Evolutionary conservation across 1,139 yeast species (phyloP).

Genomic region (Candida glucosophila): DNA sequence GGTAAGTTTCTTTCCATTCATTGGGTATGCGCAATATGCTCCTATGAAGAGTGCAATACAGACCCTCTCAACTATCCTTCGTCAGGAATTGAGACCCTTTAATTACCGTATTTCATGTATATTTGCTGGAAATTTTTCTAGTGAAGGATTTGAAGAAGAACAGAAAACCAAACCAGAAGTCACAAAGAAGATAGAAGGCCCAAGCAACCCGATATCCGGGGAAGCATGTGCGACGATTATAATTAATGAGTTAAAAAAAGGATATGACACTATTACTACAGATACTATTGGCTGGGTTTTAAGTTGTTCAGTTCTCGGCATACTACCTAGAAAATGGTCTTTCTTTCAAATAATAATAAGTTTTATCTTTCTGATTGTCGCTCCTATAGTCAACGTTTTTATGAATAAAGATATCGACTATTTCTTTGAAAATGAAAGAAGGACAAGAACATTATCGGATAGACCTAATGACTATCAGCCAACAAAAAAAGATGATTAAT

Average conservation of each 20-base stretch:
- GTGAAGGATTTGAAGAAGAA: constrained; percentile 83
- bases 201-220: constrained; percentile 63
- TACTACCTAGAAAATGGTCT: constrained; percentile 57
- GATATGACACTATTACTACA: constrained; percentile 71
- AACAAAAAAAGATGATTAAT: too few relatives aligned
- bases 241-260: constrained; percentile 47
- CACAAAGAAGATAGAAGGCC: constrained; percentile 77
- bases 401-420: constrained; percentile 47
- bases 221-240: constrained; percentile 60
- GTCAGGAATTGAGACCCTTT: constrained; percentile 73
- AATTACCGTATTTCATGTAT: constrained; percentile 55
- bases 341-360: constrained; percentile 41
- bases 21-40: constrained; percentile 86
- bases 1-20: constrained; percentile 76
- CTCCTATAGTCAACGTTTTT: constrained; percentile 52
- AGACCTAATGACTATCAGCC: too few relatives aligned
- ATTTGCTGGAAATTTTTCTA: constrained; percentile 81
- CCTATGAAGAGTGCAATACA: constrained; percentile 82
- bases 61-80: constrained; percentile 62
- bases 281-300: constrained; percentile 83
- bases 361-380: constrained; percentile 48
- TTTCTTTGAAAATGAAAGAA: constrained; percentile 26
- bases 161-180: constrained; percentile 80
- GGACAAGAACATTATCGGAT: too few relatives aligned
- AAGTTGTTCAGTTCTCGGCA: constrained; percentile 61